Conservation (phyloP, 169 alveolate species). For the Eimeria tenella region DNA sequence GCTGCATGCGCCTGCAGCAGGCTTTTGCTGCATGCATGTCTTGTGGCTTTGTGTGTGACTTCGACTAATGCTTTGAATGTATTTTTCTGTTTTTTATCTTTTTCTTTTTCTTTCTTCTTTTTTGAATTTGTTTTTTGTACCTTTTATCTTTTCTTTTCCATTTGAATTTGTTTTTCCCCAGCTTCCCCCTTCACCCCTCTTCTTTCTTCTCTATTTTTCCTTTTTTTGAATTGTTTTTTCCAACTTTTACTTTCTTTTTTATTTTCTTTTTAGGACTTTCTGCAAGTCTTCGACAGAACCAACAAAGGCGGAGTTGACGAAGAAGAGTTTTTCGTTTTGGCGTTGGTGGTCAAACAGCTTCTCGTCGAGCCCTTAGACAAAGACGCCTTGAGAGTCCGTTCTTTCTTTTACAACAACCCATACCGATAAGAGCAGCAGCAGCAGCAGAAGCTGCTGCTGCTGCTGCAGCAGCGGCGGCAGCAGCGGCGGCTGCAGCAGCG, state of each 20-base stretch:
- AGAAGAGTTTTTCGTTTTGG: slow-evolving; percentile 84
- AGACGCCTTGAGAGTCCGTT: slow-evolving; percentile 82
- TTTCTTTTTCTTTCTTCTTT: background rate
- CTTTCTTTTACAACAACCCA: background rate
- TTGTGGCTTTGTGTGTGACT: background rate
- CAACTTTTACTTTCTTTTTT: no score
- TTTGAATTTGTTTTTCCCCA: background rate
- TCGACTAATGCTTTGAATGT: background rate
- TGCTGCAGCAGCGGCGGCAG: background rate
- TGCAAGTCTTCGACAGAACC: slow-evolving; percentile 42
- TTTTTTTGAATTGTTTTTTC: background rate
- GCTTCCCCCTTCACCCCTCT: background rate
- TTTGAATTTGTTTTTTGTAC: background rate
- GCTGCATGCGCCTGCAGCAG: slow-evolving; percentile 64
- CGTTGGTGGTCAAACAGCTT: slow-evolving; percentile 82
- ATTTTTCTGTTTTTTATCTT: background rate
- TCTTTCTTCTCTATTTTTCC: background rate
- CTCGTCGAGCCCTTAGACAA: slow-evolving; percentile 83
- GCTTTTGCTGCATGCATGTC: slow-evolving; percentile 37
- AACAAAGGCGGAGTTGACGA: slow-evolving; percentile 83
- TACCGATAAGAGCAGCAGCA: no score
- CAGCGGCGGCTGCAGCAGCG: background rate
- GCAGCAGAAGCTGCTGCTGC: background rate
- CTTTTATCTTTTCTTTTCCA: background rate
- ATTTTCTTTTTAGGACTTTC: background rate